phyloP scores from a whole-genome alignment of 106 monocot genomes.

The Agapanthus africanus region DNA sequence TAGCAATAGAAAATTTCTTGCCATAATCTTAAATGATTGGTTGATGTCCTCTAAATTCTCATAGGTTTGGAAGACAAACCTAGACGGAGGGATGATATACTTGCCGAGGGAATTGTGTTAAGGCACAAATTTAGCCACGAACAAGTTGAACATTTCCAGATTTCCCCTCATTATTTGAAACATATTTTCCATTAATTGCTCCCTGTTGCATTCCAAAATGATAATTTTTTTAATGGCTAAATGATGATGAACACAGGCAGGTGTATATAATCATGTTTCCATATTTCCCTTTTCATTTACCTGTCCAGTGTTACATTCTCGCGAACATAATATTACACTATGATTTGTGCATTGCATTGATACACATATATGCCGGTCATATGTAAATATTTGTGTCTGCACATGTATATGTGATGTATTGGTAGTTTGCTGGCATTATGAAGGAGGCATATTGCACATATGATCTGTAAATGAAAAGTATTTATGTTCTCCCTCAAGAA shows the following conservation, averaged over 20 bases:
- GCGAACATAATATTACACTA: too few relatives aligned
- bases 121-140: too few relatives aligned
- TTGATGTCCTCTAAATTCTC: too few relatives aligned
- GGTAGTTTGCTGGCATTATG: neutral
- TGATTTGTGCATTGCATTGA: too few relatives aligned
- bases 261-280: neutral
- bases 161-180: too few relatives aligned
- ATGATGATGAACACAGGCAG: neutral
- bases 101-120: too few relatives aligned
- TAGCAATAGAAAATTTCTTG: too few relatives aligned
- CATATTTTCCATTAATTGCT: neutral
- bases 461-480: neutral
- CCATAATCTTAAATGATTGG: too few relatives aligned
- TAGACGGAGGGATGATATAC: too few relatives aligned
- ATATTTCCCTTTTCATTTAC: neutral
- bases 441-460: neutral
- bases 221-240: neutral
- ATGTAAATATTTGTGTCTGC: neutral
- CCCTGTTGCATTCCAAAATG: neutral
- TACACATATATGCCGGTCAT: neutral
- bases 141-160: too few relatives aligned
- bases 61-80: too few relatives aligned
- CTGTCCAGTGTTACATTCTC: neutral
- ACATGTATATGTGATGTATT: neutral
- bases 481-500: neutral